Evolutionary conservation across 257 asterid species (phyloP).

Genomic region (Mitragyna speciosa): DNA sequence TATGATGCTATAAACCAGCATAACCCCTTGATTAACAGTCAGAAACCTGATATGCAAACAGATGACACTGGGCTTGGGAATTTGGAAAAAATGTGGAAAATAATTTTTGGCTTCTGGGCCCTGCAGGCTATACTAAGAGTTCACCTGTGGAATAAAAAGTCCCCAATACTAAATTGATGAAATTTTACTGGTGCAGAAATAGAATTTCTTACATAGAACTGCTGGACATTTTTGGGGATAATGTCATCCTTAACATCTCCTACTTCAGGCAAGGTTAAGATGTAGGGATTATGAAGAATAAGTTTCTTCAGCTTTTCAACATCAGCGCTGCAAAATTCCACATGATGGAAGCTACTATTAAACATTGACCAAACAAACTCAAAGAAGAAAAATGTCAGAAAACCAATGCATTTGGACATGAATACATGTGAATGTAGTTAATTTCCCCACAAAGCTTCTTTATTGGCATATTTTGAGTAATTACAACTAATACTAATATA

Average conservation of each 20-base stretch:
- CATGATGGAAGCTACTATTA: constrained; percentile 6
- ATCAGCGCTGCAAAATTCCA: constrained; percentile 62
- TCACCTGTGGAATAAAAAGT: neutral
- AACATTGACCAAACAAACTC: neutral
- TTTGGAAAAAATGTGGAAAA: neutral
- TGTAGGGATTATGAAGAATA: constrained; percentile 85
- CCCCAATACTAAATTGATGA: neutral
- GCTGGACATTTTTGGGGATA: constrained; percentile 86
- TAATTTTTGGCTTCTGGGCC: neutral
- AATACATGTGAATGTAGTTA: neutral
- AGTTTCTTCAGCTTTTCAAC: constrained; percentile 94
- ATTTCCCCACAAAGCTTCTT: neutral
- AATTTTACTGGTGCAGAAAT: neutral
- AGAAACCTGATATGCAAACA: neutral
- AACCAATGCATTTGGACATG: neutral
- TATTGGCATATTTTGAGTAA: neutral
- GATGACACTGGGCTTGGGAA: neutral
- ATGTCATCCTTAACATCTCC: constrained; percentile 84
- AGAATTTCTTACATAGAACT: constrained; percentile 67
- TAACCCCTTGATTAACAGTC: neutral
- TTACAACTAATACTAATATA: neutral
- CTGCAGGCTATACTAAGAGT: neutral
- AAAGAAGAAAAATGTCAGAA: neutral
- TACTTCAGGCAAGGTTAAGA: constrained; percentile 77
- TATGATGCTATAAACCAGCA: neutral